Conservation (phyloP, 2,329 filamentous ascomycete species). For the Fulvia fulva region DNA sequence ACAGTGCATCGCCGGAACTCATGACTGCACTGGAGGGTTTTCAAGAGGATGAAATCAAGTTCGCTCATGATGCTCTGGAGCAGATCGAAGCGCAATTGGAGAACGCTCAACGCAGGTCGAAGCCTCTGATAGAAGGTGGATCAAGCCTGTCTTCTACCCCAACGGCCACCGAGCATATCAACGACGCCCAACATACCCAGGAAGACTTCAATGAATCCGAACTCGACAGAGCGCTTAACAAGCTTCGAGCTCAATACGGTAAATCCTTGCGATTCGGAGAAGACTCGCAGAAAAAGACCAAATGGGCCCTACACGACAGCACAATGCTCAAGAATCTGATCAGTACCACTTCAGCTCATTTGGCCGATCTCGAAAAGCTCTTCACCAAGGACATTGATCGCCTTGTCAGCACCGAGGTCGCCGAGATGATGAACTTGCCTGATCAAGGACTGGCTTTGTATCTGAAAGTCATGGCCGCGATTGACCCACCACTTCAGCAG, state of each 20-base stretch:
- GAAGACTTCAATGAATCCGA: neutral
- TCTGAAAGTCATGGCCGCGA: no score
- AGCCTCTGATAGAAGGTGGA: no score
- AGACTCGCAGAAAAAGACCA: neutral
- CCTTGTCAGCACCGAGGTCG: no score
- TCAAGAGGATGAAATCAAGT: neutral
- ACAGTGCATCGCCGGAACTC: neutral
- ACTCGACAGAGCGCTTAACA: neutral
- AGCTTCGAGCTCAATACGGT: neutral
- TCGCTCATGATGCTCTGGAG: neutral
- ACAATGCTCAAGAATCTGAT: neutral
- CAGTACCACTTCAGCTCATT: neutral
- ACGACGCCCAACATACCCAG: neutral
- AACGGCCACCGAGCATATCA: no score
- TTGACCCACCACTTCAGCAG: no score
- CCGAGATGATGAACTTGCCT: no score
- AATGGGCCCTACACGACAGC: neutral
- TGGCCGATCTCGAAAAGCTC: neutral
- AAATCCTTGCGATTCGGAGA: neutral
- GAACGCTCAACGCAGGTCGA: no score
- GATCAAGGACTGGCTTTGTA: no score
- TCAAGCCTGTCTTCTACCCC: no score
- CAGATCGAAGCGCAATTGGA: neutral
- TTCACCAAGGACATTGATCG: neutral
- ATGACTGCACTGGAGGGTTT: neutral